phyloP scores from a whole-genome alignment of 2,329 filamentous ascomycete genomes.

The Fusarium praegraminearum region DNA sequence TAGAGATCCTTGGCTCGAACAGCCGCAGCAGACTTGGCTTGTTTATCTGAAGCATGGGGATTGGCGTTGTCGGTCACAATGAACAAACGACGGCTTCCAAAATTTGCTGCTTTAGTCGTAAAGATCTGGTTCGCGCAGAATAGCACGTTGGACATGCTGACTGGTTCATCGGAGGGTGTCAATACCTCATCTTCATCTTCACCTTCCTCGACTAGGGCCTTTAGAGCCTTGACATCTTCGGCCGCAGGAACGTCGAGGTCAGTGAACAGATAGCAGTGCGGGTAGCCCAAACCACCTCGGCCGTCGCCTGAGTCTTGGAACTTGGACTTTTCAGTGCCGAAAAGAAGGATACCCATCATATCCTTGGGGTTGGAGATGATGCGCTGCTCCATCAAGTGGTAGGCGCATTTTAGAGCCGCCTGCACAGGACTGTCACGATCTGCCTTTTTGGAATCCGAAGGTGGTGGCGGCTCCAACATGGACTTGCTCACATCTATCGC shows the following conservation, averaged over 20 bases:
- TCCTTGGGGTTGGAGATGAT: conserved; percentile 97
- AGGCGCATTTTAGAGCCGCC: conserved; percentile 93
- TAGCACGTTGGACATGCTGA: conserved; percentile 88
- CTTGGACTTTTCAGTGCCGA: conserved; percentile 87
- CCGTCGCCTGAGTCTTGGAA: conserved; percentile 76
- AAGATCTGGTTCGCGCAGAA: conserved; percentile 98
- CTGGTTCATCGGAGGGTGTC: conserved; percentile 73
- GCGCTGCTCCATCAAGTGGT: conserved; percentile 95
- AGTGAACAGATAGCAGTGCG: conserved; percentile 90
- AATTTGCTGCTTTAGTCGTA: conserved; percentile 93
- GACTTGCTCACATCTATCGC: conserved; percentile 91
- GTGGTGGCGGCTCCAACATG: conserved; percentile 79
- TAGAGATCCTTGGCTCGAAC: conserved; percentile 95
- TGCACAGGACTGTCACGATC: conserved; percentile 82
- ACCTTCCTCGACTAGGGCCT: conserved; percentile 80
- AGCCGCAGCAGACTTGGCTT: conserved; percentile 78
- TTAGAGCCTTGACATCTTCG: conserved; percentile 84
- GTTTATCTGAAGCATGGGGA: conserved; percentile 80
- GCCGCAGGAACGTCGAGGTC: conserved; percentile 91
- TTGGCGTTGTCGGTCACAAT: conserved; percentile 95
- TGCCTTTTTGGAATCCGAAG: conserved; percentile 77
- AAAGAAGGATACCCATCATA: conserved; percentile 95
- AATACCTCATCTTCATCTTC: conserved; percentile 78
- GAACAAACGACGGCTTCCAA: conserved; percentile 92
- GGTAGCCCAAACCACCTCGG: conserved; percentile 74